phyloP scores from a whole-genome alignment of 768 basidiomycete species.

The Coprinopsis strossmayeri region DNA sequence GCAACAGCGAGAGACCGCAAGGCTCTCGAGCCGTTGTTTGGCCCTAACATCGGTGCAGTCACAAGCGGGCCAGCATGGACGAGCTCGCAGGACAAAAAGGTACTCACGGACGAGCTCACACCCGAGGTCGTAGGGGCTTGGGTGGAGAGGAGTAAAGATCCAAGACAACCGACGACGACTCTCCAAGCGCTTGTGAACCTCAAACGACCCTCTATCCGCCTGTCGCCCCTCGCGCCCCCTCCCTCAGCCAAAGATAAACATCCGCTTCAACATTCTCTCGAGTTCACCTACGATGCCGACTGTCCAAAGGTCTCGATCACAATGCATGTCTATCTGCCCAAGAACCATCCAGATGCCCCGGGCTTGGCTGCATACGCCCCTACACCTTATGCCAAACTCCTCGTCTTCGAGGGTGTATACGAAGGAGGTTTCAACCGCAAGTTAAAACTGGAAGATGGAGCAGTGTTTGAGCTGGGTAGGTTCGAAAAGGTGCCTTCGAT shows the following conservation, averaged over 20 bases:
- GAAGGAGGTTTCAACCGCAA: slow-evolving; percentile 79
- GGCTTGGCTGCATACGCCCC: slow-evolving; percentile 22
- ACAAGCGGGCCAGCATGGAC: slow-evolving; percentile 70
- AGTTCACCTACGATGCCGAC: slow-evolving; percentile 91
- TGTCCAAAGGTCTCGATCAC: slow-evolving; percentile 79
- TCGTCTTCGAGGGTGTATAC: slow-evolving; percentile 58
- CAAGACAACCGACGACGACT: slow-evolving; percentile 83
- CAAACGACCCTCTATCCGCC: slow-evolving; percentile 80
- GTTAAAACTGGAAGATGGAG: slow-evolving; percentile 71
- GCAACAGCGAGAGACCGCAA: slow-evolving; percentile 41
- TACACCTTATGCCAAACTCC: slow-evolving; percentile 36
- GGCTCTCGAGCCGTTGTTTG: slow-evolving; percentile 80
- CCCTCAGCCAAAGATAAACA: slow-evolving; percentile 30
- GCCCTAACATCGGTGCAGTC: slow-evolving; percentile 82
- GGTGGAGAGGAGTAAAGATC: slow-evolving; percentile 83
- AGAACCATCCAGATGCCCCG: slow-evolving; percentile 52
- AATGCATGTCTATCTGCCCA: slow-evolving; percentile 67
- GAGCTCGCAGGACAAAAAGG: slow-evolving; percentile 52
- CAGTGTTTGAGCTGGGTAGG: slow-evolving; percentile 73
- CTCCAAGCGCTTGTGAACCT: slow-evolving; percentile 93
- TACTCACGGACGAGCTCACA: slow-evolving; percentile 62
- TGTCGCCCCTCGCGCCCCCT: slow-evolving; percentile 53
- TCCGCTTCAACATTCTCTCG: slow-evolving; percentile 68
- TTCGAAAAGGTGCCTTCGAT: slow-evolving; percentile 41
- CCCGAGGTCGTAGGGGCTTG: slow-evolving; percentile 77